Conservation (phyloP, 1,284 basidiomycete species). For the Coriolopsis trogii region DNA sequence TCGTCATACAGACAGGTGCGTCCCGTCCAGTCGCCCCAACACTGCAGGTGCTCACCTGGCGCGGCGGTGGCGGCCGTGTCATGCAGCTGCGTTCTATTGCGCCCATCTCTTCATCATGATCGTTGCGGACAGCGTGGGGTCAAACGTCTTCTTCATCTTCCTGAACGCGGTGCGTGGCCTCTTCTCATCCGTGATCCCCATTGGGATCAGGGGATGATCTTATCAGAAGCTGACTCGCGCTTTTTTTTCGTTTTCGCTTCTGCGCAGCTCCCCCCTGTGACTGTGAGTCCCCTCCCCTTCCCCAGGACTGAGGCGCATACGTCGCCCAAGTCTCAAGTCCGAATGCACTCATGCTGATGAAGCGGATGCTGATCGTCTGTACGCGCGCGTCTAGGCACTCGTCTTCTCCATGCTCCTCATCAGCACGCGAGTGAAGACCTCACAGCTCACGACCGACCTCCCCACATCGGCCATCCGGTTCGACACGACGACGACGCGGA, state of each 20-base stretch:
- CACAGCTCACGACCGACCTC: neutral
- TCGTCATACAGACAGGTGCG: constrained; percentile 7
- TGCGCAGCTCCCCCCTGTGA: constrained; percentile 10
- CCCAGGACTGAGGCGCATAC: too few relatives aligned
- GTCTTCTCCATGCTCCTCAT: constrained; percentile 12
- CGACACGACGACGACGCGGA: neutral
- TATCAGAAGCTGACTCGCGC: neutral
- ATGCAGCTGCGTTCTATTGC: constrained; percentile 9
- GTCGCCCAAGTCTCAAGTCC: too few relatives aligned
- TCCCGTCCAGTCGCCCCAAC: neutral
- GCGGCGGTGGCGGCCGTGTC: too few relatives aligned
- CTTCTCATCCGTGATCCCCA: neutral
- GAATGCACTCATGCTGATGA: too few relatives aligned
- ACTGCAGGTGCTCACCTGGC: neutral
- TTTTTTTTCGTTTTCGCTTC: neutral
- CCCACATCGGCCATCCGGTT: neutral
- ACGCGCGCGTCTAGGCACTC: too few relatives aligned
- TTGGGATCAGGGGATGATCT: too few relatives aligned
- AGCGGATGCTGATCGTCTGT: neutral
- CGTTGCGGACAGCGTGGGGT: constrained; percentile 1
- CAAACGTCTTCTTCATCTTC: constrained; percentile 14
- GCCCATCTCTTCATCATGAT: constrained; percentile 4
- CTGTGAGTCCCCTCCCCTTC: neutral
- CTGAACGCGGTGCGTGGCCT: constrained; percentile 2
- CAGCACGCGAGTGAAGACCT: neutral